These are phyloP conservation scores for Aspergillus fijiensis DNA, from an alignment of 2,329 filamentous ascomycete genomes.

Conservation along the genomic window DNA sequence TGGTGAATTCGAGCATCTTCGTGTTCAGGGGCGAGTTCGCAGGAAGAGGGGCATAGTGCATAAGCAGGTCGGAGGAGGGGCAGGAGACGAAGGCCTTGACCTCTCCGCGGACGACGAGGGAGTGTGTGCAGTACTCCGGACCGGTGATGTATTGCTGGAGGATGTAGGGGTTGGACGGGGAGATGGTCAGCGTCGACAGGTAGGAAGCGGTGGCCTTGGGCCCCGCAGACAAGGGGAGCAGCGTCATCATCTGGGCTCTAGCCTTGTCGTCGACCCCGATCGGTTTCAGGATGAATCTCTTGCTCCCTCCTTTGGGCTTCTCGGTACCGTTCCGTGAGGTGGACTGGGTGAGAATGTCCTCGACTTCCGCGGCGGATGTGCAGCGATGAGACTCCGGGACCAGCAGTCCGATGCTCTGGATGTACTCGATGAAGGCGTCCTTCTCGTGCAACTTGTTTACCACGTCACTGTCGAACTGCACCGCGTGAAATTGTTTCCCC, in stretches of 20 bases:
- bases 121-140: conserved; percentile 1
- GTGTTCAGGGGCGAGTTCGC: not conserved
- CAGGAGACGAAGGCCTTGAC: conserved; percentile 2
- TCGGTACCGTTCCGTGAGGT: not conserved
- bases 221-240: not conserved
- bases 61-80: not conserved
- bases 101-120: not conserved
- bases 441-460: not conserved
- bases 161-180: not conserved
- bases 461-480: not conserved
- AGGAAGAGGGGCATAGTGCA: not conserved
- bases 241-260: not conserved
- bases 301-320: not conserved
- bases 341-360: not conserved
- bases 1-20: conserved; percentile 5
- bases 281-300: not conserved
- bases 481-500: not conserved
- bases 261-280: not conserved
- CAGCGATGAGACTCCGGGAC: not conserved
- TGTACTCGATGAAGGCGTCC: not conserved
- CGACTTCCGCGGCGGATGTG: not conserved
- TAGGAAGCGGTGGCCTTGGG: not conserved
- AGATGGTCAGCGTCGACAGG: not conserved
- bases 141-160: conserved; percentile 1
- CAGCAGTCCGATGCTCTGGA: not conserved